Evolutionary conservation across 225 moss, liverwort and hornwort genomes (phyloP).

Genomic region (Straminergon stramineum): DNA sequence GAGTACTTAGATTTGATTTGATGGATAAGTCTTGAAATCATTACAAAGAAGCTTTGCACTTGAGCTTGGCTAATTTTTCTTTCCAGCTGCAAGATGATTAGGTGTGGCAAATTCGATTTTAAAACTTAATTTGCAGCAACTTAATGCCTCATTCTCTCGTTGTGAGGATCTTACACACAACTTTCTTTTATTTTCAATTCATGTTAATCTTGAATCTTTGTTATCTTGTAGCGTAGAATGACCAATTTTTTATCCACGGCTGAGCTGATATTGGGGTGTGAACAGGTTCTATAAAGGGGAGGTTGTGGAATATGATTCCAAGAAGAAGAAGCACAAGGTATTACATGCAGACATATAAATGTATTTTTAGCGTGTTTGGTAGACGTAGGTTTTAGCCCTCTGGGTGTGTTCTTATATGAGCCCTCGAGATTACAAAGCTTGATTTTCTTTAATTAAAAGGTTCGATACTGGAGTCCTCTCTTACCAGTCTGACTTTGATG

Average conservation of each 20-base stretch:
- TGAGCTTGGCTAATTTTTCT: background rate
- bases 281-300: constrained; percentile 83
- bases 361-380: background rate
- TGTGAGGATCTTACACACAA: background rate
- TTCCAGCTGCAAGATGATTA: background rate
- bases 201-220: background rate
- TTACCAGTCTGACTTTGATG: background rate
- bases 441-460: background rate
- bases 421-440: background rate
- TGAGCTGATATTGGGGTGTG: background rate
- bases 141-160: background rate
- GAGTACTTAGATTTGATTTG: background rate
- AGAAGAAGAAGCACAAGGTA: constrained; percentile 95
- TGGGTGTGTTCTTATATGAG: background rate
- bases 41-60: background rate
- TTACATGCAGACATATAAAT: background rate
- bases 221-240: background rate
- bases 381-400: background rate
- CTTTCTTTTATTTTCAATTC: background rate
- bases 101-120: background rate
- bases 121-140: background rate
- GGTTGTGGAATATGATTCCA: constrained; percentile 58
- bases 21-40: background rate
- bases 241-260: background rate
- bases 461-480: background rate